Conservation (phyloP, 2,329 filamentous ascomycete species). For the Aspergillus amoenus region DNA sequence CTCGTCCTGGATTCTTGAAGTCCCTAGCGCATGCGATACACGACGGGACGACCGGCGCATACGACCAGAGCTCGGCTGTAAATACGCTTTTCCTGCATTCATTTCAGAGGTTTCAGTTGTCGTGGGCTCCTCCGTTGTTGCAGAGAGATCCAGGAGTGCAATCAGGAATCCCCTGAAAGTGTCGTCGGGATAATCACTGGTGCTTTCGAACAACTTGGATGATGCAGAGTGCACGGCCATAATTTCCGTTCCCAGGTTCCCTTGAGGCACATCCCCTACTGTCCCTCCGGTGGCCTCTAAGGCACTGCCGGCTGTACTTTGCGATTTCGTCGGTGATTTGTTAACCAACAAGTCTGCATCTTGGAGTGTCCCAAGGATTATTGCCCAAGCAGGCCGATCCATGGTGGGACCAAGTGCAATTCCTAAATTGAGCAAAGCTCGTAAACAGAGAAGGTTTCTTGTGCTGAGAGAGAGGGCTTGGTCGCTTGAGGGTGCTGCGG, state of each 20-base stretch:
- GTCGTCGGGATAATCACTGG: slow-evolving; percentile 80
- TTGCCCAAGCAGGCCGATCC: slow-evolving; percentile 74
- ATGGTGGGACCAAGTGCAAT: slow-evolving; percentile 91
- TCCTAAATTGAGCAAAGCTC: slow-evolving; percentile 89
- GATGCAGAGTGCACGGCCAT: slow-evolving; percentile 86
- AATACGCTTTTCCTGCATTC: slow-evolving; percentile 50
- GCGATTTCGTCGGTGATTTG: slow-evolving; percentile 33
- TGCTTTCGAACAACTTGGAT: slow-evolving; percentile 84
- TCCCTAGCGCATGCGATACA: slow-evolving; percentile 42
- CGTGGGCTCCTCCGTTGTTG: slow-evolving; percentile 41
- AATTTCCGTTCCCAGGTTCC: slow-evolving; percentile 76
- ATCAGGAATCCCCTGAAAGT: slow-evolving; percentile 75
- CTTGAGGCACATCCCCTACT: slow-evolving; percentile 48
- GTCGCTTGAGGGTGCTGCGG: slow-evolving; percentile 39
- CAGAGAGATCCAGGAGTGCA: slow-evolving; percentile 72
- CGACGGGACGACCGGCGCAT: slow-evolving; percentile 40
- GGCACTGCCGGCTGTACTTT: slow-evolving; percentile 23
- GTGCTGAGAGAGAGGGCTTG: slow-evolving; percentile 67
- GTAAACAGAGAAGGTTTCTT: slow-evolving; percentile 82
- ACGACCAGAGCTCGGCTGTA: slow-evolving; percentile 27
- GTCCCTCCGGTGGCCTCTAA: slow-evolving; percentile 25
- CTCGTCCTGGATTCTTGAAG: slow-evolving; percentile 43
- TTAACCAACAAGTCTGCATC: slow-evolving; percentile 85
- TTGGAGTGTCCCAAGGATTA: slow-evolving; percentile 86
- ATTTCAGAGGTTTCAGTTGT: slow-evolving; percentile 49